Evolutionary conservation across 2,329 filamentous ascomycete genomes (phyloP).

Genomic region (Lojkania enalia): DNA sequence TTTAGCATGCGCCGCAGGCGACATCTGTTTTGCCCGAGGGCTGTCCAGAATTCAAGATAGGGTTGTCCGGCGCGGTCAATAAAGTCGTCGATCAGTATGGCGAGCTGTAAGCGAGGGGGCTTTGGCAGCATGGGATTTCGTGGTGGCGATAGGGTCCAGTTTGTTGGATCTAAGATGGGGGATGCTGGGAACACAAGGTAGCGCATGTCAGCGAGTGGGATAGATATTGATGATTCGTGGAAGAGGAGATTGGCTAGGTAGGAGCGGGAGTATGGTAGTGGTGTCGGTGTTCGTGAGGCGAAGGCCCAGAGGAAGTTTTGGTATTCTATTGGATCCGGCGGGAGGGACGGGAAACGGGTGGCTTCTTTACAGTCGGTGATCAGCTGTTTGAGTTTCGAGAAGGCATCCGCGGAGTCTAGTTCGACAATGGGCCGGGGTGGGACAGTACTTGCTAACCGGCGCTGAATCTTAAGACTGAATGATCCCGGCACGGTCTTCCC

Average conservation of each 20-base stretch:
- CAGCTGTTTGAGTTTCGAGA: conserved; percentile 68
- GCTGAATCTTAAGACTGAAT: conserved; percentile 88
- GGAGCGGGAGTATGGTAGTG: conserved; percentile 80
- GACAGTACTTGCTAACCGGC: conserved; percentile 89
- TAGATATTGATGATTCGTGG: conserved; percentile 67
- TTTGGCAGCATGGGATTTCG: conserved; percentile 55
- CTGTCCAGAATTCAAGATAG: conserved; percentile 81
- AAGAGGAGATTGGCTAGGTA: conserved; percentile 77
- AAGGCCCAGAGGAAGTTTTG: conserved; percentile 73
- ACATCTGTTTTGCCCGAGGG: conserved; percentile 86
- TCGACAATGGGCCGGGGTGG: conserved; percentile 88
- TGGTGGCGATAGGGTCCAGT: conserved; percentile 71
- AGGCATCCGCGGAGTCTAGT: conserved; percentile 71
- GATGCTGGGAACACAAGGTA: conserved; percentile 74
- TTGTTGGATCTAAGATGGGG: conserved; percentile 69
- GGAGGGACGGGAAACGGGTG: conserved; percentile 33
- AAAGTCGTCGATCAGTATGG: conserved; percentile 68
- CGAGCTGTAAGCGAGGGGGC: conserved; percentile 73
- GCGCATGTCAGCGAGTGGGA: conserved; percentile 81
- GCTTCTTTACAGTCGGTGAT: conserved; percentile 71
- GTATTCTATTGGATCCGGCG: conserved; percentile 39
- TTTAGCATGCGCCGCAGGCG: conserved; percentile 86
- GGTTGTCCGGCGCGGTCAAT: conserved; percentile 62
- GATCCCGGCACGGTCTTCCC: conserved; percentile 71
- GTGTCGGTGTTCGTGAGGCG: conserved; percentile 77